These are phyloP conservation scores for Coniochaeta sp. DNA, from an alignment of 2,329 filamentous ascomycete species.

Conservation along the genomic window DNA sequence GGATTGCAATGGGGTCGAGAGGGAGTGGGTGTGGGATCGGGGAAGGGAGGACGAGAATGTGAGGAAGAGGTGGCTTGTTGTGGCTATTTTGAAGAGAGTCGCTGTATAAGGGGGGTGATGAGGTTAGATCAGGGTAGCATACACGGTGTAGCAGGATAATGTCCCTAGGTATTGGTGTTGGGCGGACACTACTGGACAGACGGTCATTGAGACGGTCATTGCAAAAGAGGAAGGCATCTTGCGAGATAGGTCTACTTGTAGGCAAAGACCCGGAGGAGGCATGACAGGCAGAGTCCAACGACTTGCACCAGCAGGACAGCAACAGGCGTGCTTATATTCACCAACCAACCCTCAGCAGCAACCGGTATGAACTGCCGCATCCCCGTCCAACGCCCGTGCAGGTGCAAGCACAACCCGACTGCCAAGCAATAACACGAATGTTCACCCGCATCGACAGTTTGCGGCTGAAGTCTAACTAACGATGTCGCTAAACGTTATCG, in stretches of 20 bases:
- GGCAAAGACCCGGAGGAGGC: too few species aligned
- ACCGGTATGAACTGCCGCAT: too few species aligned
- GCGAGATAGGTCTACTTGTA: too few species aligned
- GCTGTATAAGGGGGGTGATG: background rate
- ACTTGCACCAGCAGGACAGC: background rate
- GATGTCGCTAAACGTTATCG: background rate
- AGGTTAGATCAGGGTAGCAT: background rate
- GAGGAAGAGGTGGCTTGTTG: slow-evolving; percentile 64
- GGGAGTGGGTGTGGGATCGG: slow-evolving; percentile 54
- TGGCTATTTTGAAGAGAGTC: slow-evolving; percentile 42
- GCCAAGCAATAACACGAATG: background rate
- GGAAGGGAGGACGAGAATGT: slow-evolving; percentile 53
- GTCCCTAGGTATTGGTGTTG: background rate
- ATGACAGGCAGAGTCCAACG: too few species aligned
- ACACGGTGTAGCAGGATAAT: background rate
- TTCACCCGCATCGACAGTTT: background rate
- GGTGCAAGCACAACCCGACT: background rate
- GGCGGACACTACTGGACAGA: too few species aligned
- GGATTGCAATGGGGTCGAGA: slow-evolving; percentile 55
- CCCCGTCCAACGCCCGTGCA: background rate
- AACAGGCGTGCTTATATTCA: background rate
- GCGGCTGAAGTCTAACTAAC: background rate
- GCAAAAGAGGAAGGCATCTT: too few species aligned
- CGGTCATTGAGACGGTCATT: too few species aligned
- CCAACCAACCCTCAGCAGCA: too few species aligned